Base-by-base conservation (phyloP, 192 early-diverging fungal species). In the Rhizophagus clarus region DNA sequence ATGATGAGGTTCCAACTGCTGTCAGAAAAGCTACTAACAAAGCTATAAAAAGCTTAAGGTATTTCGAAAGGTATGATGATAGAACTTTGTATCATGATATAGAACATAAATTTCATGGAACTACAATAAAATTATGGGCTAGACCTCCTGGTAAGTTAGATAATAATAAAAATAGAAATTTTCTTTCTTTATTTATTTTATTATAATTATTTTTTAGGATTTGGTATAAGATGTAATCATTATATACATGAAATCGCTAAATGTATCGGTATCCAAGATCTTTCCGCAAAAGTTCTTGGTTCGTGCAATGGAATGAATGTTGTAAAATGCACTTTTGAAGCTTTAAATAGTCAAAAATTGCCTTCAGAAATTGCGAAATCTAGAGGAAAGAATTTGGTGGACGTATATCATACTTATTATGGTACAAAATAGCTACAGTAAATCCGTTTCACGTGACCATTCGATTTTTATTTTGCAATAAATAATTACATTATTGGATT, bases 271-370 rank as follows among this genome's bases (percentile, higher is more conserved):
- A 96, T 98, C 82, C 91, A 93, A 73, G 98, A 99, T 87, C 76
- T 98, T 79, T 88, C 93, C 45, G 94, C 91, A 67, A 98, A 98
- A 84, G 92, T 98, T 40, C 84, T 88, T 78, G 97, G 97, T 5
- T 97, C 96, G n/a, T 88, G 90, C 56, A 98, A 96, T 84, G 96
- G 96, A 4, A 95, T 99, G 95, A 99, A 99, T 84, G 97, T 99
- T 40, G 92, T 99, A 88, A 98, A 99, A 89, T 93, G 91, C 10
- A 94, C 94, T 15, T 98, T 98, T 85, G 95, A 93, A 84, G 98
- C 98, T 15, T 84, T 99, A 12, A 69, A 79, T 22, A 79, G 84
- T 20, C 98, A 99, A 87, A 91, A 89, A 81, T 84, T 90, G 8
- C 95, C 97, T 14, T 87, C 90, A 61, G 94, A 98, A 42, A 91